Percentiles rank a stretch among this genome's conserved stretches.
These are phyloP conservation scores for Fusarium gaditjirri DNA, from an alignment of 2,329 filamentous ascomycete species.

Conservation along the genomic window DNA sequence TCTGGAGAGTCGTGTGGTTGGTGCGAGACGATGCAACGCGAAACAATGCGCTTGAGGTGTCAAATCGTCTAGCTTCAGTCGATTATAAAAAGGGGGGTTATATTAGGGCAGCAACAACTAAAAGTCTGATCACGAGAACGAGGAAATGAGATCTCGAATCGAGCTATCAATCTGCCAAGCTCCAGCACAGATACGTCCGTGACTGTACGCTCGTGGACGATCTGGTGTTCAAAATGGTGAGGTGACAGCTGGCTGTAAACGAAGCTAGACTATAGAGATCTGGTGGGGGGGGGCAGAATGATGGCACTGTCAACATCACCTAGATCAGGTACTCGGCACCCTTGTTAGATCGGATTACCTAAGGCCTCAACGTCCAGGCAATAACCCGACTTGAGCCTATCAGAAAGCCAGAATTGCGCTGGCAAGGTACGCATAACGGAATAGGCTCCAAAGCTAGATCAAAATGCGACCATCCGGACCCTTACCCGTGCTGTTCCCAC, in stretches of 20 bases:
- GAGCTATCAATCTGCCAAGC: background rate
- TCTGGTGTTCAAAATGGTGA: conserved; percentile 26
- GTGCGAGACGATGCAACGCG: background rate
- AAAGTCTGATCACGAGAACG: background rate
- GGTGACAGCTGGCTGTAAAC: conserved; percentile 30
- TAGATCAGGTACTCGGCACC: background rate
- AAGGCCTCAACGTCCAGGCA: conserved; percentile 5
- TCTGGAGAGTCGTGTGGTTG: background rate
- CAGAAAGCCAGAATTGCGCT: background rate
- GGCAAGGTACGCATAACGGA: background rate
- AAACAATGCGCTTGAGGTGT: background rate
- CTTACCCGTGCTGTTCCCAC: conserved; percentile 37
- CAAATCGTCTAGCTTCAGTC: background rate
- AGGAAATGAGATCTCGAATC: background rate
- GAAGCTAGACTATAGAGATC: conserved; percentile 2
- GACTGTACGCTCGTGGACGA: background rate
- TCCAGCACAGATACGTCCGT: background rate
- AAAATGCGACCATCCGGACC: conserved; percentile 18
- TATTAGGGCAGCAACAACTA: background rate
- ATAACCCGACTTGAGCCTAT: background rate
- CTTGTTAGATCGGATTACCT: conserved; percentile 20
- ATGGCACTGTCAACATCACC: background rate
- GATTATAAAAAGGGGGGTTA: background rate
- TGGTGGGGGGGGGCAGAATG: conserved; percentile 31
- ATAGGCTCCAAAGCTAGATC: conserved; percentile 14